phyloP scores from a whole-genome alignment of 2,329 filamentous ascomycete species.

The Claviceps cyperi region DNA sequence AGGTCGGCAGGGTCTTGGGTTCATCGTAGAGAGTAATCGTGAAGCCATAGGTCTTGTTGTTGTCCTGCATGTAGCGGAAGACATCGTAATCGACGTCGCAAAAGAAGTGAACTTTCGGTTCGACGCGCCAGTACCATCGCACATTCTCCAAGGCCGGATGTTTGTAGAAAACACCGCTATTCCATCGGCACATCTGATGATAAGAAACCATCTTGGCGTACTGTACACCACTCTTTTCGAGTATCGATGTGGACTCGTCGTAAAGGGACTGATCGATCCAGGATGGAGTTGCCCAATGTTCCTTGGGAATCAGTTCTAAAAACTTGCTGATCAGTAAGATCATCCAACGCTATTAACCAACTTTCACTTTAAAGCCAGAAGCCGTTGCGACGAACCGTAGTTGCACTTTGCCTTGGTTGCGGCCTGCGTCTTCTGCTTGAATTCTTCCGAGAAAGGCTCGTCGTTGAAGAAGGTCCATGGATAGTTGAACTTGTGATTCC shows the following conservation, averaged over 20 bases:
- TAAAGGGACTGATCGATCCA: constrained; percentile 90
- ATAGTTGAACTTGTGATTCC: constrained; percentile 99
- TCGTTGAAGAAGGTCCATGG: constrained; percentile 99
- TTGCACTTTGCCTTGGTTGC: constrained; percentile 77
- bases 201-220: constrained; percentile 84
- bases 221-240: constrained; percentile 75
- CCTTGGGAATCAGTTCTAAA: constrained; percentile 73
- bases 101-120: constrained; percentile 98
- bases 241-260: constrained; percentile 66
- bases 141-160: constrained; percentile 72
- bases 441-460: constrained; percentile 81
- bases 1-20: constrained; percentile 66
- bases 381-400: constrained; percentile 49
- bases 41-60: constrained; percentile 98
- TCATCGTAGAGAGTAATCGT: constrained; percentile 95
- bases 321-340: not conserved
- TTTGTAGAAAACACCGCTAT: constrained; percentile 94
- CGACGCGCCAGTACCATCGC: constrained; percentile 96
- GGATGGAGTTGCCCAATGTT: constrained; percentile 82
- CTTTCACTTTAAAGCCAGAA: not conserved
- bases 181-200: constrained; percentile 99
- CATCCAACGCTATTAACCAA: too few relatives aligned
- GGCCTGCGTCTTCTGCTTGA: constrained; percentile 67
- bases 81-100: constrained; percentile 98
- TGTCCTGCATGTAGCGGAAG: constrained; percentile 93